These are phyloP conservation scores for Yamadazyma aaseri DNA, from an alignment of 1,139 yeast species.

Conservation along the genomic window DNA sequence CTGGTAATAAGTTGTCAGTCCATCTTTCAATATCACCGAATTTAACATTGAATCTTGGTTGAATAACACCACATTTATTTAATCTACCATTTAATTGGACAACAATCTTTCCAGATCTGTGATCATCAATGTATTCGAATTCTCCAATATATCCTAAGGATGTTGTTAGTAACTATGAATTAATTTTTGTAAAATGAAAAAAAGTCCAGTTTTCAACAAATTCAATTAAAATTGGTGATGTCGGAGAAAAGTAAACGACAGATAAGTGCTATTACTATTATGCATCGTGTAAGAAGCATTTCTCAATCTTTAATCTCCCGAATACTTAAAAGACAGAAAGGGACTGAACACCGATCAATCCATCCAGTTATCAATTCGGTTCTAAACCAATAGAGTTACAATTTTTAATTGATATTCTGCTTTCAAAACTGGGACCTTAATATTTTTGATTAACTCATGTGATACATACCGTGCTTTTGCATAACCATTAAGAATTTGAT, in stretches of 20 bases:
- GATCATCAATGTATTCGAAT: constrained; percentile 98
- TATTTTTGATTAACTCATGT: background rate
- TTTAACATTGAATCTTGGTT: constrained; percentile 97
- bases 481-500: constrained; percentile 94
- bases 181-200: background rate
- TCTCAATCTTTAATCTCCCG: constrained; percentile 73
- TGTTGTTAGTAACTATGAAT: constrained; percentile 9
- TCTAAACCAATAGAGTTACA: background rate
- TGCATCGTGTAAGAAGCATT: constrained; percentile 77
- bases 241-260: constrained; percentile 76
- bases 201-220: background rate
- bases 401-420: no score
- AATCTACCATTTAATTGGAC: constrained; percentile 97
- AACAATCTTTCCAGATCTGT: constrained; percentile 97
- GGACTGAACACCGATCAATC: constrained; percentile 84
- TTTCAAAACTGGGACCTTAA: no score
- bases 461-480: constrained; percentile 81
- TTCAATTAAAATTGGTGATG: constrained; percentile 29
- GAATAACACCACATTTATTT: constrained; percentile 97
- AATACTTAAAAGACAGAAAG: constrained; percentile 97
- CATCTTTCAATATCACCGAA: constrained; percentile 93
- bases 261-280: constrained; percentile 16
- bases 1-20: constrained; percentile 97
- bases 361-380: constrained; percentile 98
- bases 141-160: constrained; percentile 79